These are phyloP conservation scores for Phytophthora litchii DNA, from an alignment of 352 stramenopile genomes.

Conservation along the genomic window DNA sequence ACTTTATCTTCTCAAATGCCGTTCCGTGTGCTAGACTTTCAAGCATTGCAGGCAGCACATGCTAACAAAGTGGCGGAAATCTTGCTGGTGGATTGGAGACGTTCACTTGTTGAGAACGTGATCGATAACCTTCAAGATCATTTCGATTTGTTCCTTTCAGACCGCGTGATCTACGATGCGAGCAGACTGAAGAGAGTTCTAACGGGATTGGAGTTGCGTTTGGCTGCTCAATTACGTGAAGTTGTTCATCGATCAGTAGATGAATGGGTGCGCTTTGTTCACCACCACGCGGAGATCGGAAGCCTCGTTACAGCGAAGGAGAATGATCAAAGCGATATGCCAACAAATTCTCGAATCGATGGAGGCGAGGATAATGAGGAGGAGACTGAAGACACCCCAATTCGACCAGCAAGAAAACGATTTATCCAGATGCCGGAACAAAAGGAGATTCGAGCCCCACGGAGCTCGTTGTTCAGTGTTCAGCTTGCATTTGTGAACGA, in stretches of 20 bases:
- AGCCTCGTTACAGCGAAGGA: constrained; percentile 5
- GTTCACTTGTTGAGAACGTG: constrained; percentile 91
- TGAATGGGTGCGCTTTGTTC: constrained; percentile 72
- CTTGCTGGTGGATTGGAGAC: constrained; percentile 87
- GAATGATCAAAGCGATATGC: constrained; percentile 1
- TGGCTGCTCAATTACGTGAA: constrained; percentile 82
- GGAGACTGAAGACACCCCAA: constrained; percentile 15
- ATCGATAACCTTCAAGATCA: constrained; percentile 95
- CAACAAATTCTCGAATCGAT: constrained; percentile 5
- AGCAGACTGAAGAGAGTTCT: constrained; percentile 80
- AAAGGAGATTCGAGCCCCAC: constrained; percentile 47
- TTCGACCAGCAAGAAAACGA: constrained; percentile 6
- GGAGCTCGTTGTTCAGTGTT: constrained; percentile 85
- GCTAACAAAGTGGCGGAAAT: constrained; percentile 82
- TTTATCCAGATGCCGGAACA: constrained; percentile 10
- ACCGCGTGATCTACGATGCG: constrained; percentile 56
- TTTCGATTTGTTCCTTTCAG: constrained; percentile 93
- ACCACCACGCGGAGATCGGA: constrained; percentile 16
- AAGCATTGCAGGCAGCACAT: constrained; percentile 72
- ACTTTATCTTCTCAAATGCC: constrained; percentile 69
- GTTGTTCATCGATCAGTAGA: constrained; percentile 63
- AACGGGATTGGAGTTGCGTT: constrained; percentile 85
- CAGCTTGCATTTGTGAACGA: constrained; percentile 61
- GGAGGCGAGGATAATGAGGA: constrained; percentile 1
- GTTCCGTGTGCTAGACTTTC: constrained; percentile 87